These are phyloP conservation scores for Ganoderma meredithae DNA, from an alignment of 1,284 basidiomycete genomes.

Conservation along the genomic window DNA sequence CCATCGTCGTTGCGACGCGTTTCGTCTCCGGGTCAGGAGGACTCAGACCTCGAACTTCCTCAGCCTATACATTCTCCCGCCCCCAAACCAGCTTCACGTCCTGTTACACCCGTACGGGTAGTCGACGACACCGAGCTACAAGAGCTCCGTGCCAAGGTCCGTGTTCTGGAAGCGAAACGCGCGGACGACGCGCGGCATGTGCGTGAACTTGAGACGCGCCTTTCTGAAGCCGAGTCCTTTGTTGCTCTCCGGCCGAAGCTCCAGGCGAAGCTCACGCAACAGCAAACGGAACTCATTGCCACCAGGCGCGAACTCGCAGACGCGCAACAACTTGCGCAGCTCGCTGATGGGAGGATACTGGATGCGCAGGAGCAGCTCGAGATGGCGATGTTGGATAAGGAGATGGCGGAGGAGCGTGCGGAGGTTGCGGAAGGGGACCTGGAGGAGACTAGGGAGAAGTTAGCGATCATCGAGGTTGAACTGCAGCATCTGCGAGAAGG, in stretches of 20 bases:
- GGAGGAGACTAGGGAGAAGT: constrained; percentile 78
- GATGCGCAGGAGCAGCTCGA: constrained; percentile 92
- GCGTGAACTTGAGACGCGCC: constrained; percentile 84
- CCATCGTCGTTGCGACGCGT: constrained; percentile 37
- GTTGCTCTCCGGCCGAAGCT: constrained; percentile 88
- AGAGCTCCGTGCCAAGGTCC: constrained; percentile 85
- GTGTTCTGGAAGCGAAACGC: constrained; percentile 87
- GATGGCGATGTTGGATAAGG: constrained; percentile 95
- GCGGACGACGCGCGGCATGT: constrained; percentile 87
- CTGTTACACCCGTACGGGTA: constrained; percentile 33
- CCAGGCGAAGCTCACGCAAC: constrained; percentile 84
- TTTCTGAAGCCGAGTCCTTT: constrained; percentile 86
- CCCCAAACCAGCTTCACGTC: constrained; percentile 30
- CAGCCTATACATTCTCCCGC: constrained; percentile 19
- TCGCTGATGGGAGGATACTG: constrained; percentile 65
- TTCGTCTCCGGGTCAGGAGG: constrained; percentile 29
- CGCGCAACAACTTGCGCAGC: constrained; percentile 66
- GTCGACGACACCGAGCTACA: constrained; percentile 71
- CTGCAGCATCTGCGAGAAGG: constrained; percentile 77
- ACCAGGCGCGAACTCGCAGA: constrained; percentile 75
- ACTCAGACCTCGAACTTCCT: constrained; percentile 19
- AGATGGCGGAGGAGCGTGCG: constrained; percentile 94
- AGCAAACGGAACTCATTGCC: constrained; percentile 80
- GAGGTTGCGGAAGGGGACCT: constrained; percentile 83
- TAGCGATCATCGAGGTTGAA: constrained; percentile 88